Percentiles rank a stretch among this genome's conserved stretches.
Evolutionary conservation across 768 basidiomycete species (phyloP).

Genomic region (Tephrocybe sp.): DNA sequence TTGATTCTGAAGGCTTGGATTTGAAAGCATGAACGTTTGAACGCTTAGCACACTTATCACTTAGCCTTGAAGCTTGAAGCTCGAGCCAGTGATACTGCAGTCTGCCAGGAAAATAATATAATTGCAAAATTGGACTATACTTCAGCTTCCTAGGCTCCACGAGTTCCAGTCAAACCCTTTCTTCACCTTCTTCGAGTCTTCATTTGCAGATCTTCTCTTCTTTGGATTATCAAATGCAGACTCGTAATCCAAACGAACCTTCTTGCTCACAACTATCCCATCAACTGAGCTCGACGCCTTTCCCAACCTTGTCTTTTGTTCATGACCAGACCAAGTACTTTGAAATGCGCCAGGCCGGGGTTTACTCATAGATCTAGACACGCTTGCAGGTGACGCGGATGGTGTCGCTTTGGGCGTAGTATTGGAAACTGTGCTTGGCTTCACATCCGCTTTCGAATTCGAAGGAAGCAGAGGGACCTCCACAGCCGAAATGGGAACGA

Average conservation of each 20-base stretch:
- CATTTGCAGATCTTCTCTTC: neutral
- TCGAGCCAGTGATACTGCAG: no score
- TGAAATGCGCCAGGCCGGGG: neutral
- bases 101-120: no score
- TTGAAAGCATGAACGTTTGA: no score
- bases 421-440: neutral
- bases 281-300: neutral
- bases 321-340: constrained; percentile 8
- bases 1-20: no score
- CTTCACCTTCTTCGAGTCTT: neutral
- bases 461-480: constrained; percentile 23
- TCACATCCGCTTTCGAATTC: constrained; percentile 6
- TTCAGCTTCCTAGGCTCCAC: constrained; percentile 12
- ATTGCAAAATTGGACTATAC: no score
- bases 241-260: neutral
- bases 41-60: no score
- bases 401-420: no score
- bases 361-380: neutral
- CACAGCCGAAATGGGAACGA: constrained; percentile 26
- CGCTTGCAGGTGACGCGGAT: neutral
- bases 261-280: constrained; percentile 4
- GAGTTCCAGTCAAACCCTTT: constrained; percentile 23
- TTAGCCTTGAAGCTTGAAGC: no score
- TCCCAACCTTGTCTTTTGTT: neutral
- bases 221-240: neutral